Conservation (phyloP, 2,329 filamentous ascomycete genomes). For the Microdochium nivale region DNA sequence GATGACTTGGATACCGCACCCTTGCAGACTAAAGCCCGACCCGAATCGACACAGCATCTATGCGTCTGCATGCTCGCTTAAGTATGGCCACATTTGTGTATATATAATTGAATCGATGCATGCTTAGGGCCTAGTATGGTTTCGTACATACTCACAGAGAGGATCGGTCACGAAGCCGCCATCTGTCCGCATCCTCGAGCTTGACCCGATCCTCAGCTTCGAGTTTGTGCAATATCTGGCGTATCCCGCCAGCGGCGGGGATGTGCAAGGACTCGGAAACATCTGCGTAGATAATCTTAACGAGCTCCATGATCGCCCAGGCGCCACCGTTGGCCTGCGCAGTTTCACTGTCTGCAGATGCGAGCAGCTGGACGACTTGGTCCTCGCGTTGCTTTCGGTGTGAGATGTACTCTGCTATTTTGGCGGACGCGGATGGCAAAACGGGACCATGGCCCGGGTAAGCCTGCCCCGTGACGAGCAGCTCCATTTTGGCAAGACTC, state of each 20-base stretch:
- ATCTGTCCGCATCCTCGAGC: conserved; percentile 26
- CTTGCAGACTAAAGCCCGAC: too few relatives aligned
- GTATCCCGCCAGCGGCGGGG: conserved; percentile 67
- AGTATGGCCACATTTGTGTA: too few relatives aligned
- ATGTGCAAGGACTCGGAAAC: conserved; percentile 67
- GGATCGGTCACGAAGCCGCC: conserved; percentile 33
- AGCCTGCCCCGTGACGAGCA: conserved; percentile 55
- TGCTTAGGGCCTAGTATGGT: too few relatives aligned
- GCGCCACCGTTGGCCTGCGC: conserved; percentile 18
- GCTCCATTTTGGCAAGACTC: conserved; percentile 62
- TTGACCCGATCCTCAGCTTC: conserved; percentile 60
- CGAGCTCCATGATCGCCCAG: conserved; percentile 72
- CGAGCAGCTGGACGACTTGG: conserved; percentile 62
- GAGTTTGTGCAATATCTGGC: conserved; percentile 75
- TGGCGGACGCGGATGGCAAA: conserved; percentile 61
- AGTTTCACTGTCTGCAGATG: conserved; percentile 14
- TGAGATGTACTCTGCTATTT: conserved; percentile 72
- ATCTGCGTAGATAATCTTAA: conserved; percentile 78
- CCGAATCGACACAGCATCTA: too few relatives aligned
- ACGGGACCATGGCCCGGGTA: conserved; percentile 87
- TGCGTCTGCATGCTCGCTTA: too few relatives aligned
- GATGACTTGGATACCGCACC: too few relatives aligned
- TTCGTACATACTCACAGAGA: conserved; percentile 26
- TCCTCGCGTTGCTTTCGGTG: conserved; percentile 75
- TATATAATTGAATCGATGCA: too few relatives aligned